Conservation (phyloP, 78 protist species). For the Cavenderia fasciculata region DNA sequence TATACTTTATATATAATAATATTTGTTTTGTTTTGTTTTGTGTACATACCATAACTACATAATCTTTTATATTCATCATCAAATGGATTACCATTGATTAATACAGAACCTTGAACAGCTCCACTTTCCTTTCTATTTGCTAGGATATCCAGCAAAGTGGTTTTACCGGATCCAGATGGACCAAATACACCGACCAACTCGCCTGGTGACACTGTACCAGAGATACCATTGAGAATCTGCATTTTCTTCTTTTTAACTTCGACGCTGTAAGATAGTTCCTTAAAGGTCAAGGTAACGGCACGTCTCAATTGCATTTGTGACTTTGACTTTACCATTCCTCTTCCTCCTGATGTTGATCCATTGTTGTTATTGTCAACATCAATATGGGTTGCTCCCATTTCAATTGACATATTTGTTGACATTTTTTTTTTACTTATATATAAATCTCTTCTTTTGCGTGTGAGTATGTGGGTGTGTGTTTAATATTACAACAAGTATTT, state of each 20-base stretch:
- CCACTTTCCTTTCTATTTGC: constrained; percentile 65
- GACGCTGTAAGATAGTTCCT: constrained; percentile 34
- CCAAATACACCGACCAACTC: constrained; percentile 72
- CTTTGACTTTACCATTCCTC: constrained; percentile 47
- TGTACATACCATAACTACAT: constrained; percentile 48
- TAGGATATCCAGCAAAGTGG: constrained; percentile 71
- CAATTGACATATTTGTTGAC: too few relatives aligned
- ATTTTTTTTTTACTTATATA: too few relatives aligned
- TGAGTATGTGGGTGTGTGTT: too few relatives aligned
- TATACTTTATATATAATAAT: too few relatives aligned
- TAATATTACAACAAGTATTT: too few relatives aligned
- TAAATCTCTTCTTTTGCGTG: too few relatives aligned
- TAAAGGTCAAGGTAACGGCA: constrained; percentile 26
- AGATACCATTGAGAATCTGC: constrained; percentile 38
- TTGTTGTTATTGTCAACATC: too few relatives aligned
- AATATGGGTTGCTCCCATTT: too few relatives aligned
- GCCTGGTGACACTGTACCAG: constrained; percentile 64
- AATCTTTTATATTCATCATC: constrained; percentile 67
- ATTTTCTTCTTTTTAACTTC: constrained; percentile 34
- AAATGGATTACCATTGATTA: constrained; percentile 44
- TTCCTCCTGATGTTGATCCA: too few relatives aligned
- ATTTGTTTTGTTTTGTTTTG: too few relatives aligned
- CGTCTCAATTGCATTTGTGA: constrained; percentile 29
- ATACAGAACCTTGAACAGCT: constrained; percentile 25
- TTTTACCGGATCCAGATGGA: constrained; percentile 78